Conservation (phyloP, 2,329 filamentous ascomycete species). For the Penicillium sp. region DNA sequence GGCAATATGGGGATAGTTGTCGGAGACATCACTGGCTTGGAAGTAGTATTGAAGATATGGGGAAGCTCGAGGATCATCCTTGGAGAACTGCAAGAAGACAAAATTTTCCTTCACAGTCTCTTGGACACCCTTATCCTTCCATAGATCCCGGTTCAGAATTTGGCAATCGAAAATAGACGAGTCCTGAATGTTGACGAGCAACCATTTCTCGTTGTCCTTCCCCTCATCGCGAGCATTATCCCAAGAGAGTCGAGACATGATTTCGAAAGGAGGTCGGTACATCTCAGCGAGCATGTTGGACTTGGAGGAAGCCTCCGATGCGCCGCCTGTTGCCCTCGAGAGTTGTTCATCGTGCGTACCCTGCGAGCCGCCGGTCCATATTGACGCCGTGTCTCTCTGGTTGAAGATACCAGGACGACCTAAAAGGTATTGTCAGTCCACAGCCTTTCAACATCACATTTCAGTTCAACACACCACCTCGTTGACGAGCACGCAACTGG, state of each 20-base stretch:
- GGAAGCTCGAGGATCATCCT: slow-evolving; percentile 70
- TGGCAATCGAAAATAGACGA: slow-evolving; percentile 92
- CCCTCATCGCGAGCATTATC: slow-evolving; percentile 78
- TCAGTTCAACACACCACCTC: slow-evolving; percentile 29
- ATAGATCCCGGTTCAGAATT: slow-evolving; percentile 86
- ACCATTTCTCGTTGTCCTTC: slow-evolving; percentile 86
- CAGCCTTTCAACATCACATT: neutral
- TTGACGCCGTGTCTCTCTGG: slow-evolving; percentile 54
- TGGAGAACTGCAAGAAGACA: slow-evolving; percentile 89
- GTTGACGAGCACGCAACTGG: slow-evolving; percentile 53
- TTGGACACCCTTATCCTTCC: slow-evolving; percentile 77
- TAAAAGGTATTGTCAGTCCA: slow-evolving; percentile 17
- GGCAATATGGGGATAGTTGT: slow-evolving; percentile 91
- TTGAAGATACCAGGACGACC: slow-evolving; percentile 63
- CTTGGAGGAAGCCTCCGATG: slow-evolving; percentile 62
- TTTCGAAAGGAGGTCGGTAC: slow-evolving; percentile 84
- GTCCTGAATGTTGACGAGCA: slow-evolving; percentile 93
- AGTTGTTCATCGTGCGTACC: slow-evolving; percentile 50
- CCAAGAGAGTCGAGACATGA: slow-evolving; percentile 77
- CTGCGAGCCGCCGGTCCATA: slow-evolving; percentile 54
- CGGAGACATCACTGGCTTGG: slow-evolving; percentile 67
- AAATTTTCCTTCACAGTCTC: slow-evolving; percentile 88
- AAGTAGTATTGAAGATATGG: slow-evolving; percentile 93
- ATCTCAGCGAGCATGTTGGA: slow-evolving; percentile 79
- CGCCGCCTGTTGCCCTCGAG: slow-evolving; percentile 58